Evolutionary conservation across 23 red algal species (phyloP).

Genomic region (Gracilaria domingensis): DNA sequence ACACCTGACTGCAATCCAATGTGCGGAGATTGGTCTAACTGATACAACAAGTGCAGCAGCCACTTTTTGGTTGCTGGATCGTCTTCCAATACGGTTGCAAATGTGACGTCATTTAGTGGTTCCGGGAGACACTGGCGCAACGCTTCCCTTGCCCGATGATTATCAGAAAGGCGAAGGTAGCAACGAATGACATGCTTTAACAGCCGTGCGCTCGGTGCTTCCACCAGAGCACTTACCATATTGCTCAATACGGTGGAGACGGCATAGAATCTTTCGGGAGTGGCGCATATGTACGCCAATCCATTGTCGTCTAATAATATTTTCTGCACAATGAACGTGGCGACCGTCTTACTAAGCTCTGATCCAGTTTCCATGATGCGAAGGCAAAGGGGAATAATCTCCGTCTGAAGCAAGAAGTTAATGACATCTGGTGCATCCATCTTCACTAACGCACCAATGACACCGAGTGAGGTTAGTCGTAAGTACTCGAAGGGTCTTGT

Average conservation of each 20-base stretch:
- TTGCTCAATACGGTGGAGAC: constrained; percentile 93
- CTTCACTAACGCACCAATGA: constrained; percentile 98
- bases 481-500: constrained; percentile 99
- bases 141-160: constrained; percentile 91
- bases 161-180: constrained; percentile 97
- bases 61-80: constrained; percentile 94
- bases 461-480: constrained; percentile 98
- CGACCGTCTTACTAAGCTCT: constrained; percentile 98
- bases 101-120: constrained; percentile 85
- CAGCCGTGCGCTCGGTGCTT: constrained; percentile 90
- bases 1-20: constrained; percentile 23
- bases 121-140: constrained; percentile 92
- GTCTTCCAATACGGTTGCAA: constrained; percentile 84
- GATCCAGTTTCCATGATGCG: constrained; percentile 99
- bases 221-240: constrained; percentile 90
- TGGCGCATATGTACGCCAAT: constrained; percentile 96
- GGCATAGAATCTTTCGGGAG: constrained; percentile 98
- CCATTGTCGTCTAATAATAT: constrained; percentile 97
- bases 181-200: constrained; percentile 98
- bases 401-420: constrained; percentile 94
- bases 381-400: constrained; percentile 97
- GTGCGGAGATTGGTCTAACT: constrained; percentile 63
- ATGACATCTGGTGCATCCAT: constrained; percentile 99
- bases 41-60: constrained; percentile 87
- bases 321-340: constrained; percentile 99